phyloP scores from a whole-genome alignment of 1,284 basidiomycete species.

The Austroboletus novae-zelandiae region DNA sequence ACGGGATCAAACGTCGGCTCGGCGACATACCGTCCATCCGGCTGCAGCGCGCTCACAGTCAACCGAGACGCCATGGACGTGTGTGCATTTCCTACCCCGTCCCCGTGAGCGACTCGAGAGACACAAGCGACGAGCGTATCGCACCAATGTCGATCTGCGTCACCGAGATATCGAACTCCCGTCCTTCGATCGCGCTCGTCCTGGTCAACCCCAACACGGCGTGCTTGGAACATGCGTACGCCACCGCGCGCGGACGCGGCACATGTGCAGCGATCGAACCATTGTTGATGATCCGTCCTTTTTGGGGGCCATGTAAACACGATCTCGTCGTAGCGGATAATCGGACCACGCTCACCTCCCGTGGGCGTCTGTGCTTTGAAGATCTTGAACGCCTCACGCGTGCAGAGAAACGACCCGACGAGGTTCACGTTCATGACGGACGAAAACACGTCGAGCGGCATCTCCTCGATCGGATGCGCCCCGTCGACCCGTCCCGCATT shows the following conservation, averaged over 20 bases:
- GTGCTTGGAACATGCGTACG: constrained; percentile 79
- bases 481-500: constrained; percentile 59
- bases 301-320: too few relatives aligned
- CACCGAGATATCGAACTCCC: constrained; percentile 69
- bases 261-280: constrained; percentile 75
- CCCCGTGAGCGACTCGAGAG: too few relatives aligned
- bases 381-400: constrained; percentile 68
- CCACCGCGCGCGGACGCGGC: constrained; percentile 64
- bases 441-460: constrained; percentile 60
- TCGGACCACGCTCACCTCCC: constrained; percentile 48
- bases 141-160: constrained; percentile 81
- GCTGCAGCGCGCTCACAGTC: constrained; percentile 56
- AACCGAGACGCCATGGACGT: constrained; percentile 55
- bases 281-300: constrained; percentile 81
- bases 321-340: too few relatives aligned
- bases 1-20: constrained; percentile 69
- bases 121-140: background rate
- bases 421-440: constrained; percentile 71
- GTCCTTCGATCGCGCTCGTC: constrained; percentile 72
- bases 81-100: constrained; percentile 56
- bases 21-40: constrained; percentile 57
- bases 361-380: constrained; percentile 74
- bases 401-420: constrained; percentile 71
- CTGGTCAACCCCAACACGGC: constrained; percentile 76
- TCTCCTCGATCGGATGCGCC: constrained; percentile 60